phyloP scores from a whole-genome alignment of 306 rosid species.

The Boehmeria nivea region DNA sequence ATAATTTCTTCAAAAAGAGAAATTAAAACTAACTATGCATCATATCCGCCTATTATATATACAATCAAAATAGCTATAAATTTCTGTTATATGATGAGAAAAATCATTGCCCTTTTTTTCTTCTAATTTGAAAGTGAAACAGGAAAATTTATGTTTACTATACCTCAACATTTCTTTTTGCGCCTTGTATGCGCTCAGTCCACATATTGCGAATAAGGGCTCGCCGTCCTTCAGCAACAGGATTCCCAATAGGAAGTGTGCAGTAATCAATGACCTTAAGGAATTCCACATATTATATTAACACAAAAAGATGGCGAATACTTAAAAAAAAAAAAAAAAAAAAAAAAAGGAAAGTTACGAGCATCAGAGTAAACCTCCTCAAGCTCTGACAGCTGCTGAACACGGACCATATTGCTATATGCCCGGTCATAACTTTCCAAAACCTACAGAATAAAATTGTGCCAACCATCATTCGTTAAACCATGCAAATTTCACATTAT shows the following conservation, averaged over 20 bases:
- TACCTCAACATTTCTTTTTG: conserved; percentile 92
- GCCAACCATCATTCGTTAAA: background rate
- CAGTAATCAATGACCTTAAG: conserved; percentile 85
- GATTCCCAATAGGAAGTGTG: conserved; percentile 66
- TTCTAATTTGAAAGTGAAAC: too few species aligned
- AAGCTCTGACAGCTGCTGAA: conserved; percentile 89
- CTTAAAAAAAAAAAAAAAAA: background rate
- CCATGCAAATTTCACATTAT: too few species aligned
- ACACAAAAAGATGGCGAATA: background rate
- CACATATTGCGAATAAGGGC: conserved; percentile 97
- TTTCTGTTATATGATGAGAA: too few species aligned
- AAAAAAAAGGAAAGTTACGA: background rate
- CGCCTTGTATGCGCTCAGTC: conserved; percentile 97
- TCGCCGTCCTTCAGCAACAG: conserved; percentile 84
- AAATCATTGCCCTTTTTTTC: too few species aligned
- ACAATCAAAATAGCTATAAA: too few species aligned
- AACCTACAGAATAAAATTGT: conserved; percentile 44
- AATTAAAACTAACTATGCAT: too few species aligned
- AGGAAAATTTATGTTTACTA: background rate
- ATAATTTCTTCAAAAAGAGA: too few species aligned
- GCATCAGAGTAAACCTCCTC: conserved; percentile 68
- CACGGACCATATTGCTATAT: conserved; percentile 93
- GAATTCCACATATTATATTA: conserved; percentile 8
- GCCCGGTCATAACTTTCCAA: conserved; percentile 99
- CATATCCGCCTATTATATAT: too few species aligned